Conservation (phyloP, 306 rosid genomes). For the Luffa acutangula region DNA sequence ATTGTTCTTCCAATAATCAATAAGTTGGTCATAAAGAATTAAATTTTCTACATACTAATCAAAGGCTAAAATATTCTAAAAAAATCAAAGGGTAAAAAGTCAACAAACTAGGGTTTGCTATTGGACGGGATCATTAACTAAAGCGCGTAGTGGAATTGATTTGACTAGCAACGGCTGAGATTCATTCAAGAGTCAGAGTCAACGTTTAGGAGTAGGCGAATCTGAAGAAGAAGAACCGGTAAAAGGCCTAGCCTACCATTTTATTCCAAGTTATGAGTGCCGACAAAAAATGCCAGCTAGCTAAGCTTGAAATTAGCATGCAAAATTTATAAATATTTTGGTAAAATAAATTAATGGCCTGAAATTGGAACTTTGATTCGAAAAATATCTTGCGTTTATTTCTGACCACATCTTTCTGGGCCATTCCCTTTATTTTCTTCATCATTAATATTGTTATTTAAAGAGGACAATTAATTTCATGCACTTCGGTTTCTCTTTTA, state of each 20-base stretch:
- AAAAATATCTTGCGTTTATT: not conserved
- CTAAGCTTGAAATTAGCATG: not conserved
- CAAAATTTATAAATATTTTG: not conserved
- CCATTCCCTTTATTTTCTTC: not conserved
- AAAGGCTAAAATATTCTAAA: not conserved
- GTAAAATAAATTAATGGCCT: not conserved
- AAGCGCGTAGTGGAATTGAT: not conserved
- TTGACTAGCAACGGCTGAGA: not conserved
- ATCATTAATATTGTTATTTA: not conserved
- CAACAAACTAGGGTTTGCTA: not conserved
- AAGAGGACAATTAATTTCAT: not conserved
- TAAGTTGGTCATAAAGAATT: not conserved
- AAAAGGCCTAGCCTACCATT: not conserved
- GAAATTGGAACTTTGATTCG: not conserved
- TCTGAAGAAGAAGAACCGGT: not conserved
- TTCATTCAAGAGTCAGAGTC: not conserved
- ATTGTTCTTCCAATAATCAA: too few relatives aligned
- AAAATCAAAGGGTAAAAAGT: not conserved
- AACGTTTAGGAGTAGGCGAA: not conserved
- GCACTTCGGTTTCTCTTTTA: too few relatives aligned
- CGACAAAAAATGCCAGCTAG: slow-evolving; percentile 3
- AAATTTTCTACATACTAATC: not conserved
- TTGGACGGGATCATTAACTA: not conserved
- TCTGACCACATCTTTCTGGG: not conserved
- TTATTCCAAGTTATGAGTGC: not conserved